These are phyloP conservation scores for Nothomitra cinnamomea DNA, from an alignment of 2,329 filamentous ascomycete genomes.

Conservation along the genomic window DNA sequence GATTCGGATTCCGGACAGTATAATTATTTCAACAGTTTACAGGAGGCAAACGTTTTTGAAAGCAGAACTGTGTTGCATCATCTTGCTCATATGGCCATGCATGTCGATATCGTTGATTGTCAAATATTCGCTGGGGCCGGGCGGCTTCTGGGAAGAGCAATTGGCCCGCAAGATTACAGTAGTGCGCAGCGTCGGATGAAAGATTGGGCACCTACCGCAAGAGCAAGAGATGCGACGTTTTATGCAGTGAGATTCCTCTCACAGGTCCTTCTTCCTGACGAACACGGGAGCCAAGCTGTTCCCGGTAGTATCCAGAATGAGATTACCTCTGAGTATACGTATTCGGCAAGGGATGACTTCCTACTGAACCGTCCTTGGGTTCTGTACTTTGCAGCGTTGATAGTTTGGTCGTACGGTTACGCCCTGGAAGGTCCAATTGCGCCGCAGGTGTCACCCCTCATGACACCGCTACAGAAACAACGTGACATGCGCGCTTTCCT, in stretches of 20 bases:
- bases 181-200: slow-evolving; percentile 71
- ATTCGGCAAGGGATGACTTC: slow-evolving; percentile 74
- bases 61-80: slow-evolving; percentile 81
- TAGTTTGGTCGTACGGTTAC: slow-evolving; percentile 91
- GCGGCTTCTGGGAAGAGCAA: slow-evolving; percentile 67
- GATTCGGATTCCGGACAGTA: slow-evolving; percentile 15
- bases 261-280: slow-evolving; percentile 56
- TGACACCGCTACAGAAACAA: slow-evolving; percentile 46
- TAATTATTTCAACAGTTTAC: slow-evolving; percentile 26
- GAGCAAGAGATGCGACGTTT: slow-evolving; percentile 78
- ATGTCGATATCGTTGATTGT: slow-evolving; percentile 92
- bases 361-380: slow-evolving; percentile 90
- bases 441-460: slow-evolving; percentile 28
- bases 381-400: slow-evolving; percentile 77
- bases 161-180: slow-evolving; percentile 65
- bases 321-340: slow-evolving; percentile 30
- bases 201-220: slow-evolving; percentile 73
- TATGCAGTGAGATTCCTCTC: slow-evolving; percentile 80
- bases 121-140: slow-evolving; percentile 88
- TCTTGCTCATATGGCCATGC: slow-evolving; percentile 93
- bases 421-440: slow-evolving; percentile 68
- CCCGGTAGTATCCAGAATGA: not conserved
- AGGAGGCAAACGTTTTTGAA: slow-evolving; percentile 65
- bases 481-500: slow-evolving; percentile 70
- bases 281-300: slow-evolving; percentile 8